Conservation (phyloP, 2,329 filamentous ascomycete species). For the Pseudogymnoascus sp. region DNA sequence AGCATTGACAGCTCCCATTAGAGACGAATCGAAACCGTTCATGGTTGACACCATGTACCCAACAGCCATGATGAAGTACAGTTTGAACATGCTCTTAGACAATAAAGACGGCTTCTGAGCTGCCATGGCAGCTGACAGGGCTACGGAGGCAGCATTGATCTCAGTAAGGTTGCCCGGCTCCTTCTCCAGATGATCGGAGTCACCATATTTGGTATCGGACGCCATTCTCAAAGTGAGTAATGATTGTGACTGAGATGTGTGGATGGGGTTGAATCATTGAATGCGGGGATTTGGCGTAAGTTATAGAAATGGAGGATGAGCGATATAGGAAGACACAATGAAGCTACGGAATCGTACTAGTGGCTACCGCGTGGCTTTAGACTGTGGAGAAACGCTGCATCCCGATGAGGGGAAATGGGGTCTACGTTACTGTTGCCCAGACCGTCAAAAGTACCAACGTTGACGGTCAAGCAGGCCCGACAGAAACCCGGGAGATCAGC, state of each 20-base stretch:
- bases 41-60: constrained; percentile 41
- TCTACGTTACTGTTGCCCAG: not conserved
- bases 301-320: not conserved
- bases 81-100: constrained; percentile 29
- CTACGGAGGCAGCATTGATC: constrained; percentile 32
- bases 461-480: not conserved
- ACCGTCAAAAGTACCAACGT: not conserved
- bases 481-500: not conserved
- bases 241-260: not conserved
- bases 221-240: not conserved
- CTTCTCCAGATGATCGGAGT: constrained; percentile 15
- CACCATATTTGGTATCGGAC: not conserved
- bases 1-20: constrained; percentile 32
- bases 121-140: constrained; percentile 30
- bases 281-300: not conserved
- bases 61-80: constrained; percentile 34
- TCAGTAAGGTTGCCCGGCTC: constrained; percentile 20
- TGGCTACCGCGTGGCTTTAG: not conserved
- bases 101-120: constrained; percentile 31
- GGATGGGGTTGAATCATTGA: not conserved
- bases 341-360: not conserved
- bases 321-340: not conserved
- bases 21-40: constrained; percentile 41
- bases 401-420: not conserved
- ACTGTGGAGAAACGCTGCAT: not conserved